These are phyloP conservation scores for Cystofilobasidium bisporidii DNA, from an alignment of 768 basidiomycete genomes.

Conservation along the genomic window DNA sequence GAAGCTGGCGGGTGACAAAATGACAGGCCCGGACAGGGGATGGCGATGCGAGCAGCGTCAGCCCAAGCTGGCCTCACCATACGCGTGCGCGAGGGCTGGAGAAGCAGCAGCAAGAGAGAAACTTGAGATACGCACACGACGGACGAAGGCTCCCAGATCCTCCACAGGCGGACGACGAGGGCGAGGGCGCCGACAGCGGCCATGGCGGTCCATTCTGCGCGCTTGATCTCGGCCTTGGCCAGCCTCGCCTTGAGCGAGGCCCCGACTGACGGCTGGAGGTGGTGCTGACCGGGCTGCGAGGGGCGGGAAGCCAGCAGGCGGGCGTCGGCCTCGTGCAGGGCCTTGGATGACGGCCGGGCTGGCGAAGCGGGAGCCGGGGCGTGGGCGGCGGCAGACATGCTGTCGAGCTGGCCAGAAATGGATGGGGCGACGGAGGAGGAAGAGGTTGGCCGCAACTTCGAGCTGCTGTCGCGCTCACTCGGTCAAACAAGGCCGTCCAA, in stretches of 20 bases:
- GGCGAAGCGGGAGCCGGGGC: background rate
- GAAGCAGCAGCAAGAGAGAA: background rate
- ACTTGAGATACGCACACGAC: slow-evolving; percentile 70
- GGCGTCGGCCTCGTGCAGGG: slow-evolving; percentile 15
- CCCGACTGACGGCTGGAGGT: slow-evolving; percentile 6
- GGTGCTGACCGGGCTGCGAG: background rate
- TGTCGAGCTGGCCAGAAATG: too few relatives aligned
- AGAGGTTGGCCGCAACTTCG: too few relatives aligned
- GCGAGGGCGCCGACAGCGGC: slow-evolving; percentile 59
- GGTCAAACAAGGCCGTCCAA: too few relatives aligned
- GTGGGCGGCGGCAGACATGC: slow-evolving; percentile 2
- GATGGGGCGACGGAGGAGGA: too few relatives aligned
- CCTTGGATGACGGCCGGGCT: background rate
- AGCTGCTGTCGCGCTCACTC: too few relatives aligned
- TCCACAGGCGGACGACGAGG: slow-evolving; percentile 69
- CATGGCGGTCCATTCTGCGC: slow-evolving; percentile 64
- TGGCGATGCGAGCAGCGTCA: background rate
- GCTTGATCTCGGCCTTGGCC: background rate
- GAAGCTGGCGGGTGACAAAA: too few relatives aligned
- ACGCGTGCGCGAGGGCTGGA: too few relatives aligned
- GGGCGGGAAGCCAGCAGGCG: background rate
- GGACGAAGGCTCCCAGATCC: slow-evolving; percentile 72
- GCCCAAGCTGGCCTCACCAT: background rate
- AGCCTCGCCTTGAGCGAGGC: slow-evolving; percentile 18
- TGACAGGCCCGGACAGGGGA: background rate